Evolutionary conservation across 2,329 filamentous ascomycete genomes (phyloP), one percentile per base, ranked within the genome.

Genomic region (Cercospora canescens): DNA sequence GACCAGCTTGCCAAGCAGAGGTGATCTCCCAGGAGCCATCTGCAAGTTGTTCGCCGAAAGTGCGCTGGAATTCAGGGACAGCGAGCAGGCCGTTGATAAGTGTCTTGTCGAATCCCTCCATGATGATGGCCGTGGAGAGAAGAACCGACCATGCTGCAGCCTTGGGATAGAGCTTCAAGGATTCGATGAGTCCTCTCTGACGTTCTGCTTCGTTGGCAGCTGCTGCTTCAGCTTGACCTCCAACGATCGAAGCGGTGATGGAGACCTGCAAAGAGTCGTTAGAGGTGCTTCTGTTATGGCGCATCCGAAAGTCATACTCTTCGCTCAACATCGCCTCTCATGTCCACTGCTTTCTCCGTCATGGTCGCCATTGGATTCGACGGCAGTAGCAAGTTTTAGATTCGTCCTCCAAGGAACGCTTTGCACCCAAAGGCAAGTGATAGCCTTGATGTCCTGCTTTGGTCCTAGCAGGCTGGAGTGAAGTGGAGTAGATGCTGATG

Each of bases 1-100:
- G 73, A 0, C 81, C 86, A 0, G 83, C 83, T 73, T 88, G 86
- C 87, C 87, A 89, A 0, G 82, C 79, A 0, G 85, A 82, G 0
- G 84, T 81, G 24, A 88, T 77, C 41, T 81, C 78, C 64, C 84
- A 84, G 45, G 79, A 80, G 1, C 75, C 77, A 1, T 74, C 75
- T 1, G 75, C 68, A 30, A 75, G 78, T 41, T 69, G 45, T 6
- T 60, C 21, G 14, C 84, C 84, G 66, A 81, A 87, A n/a, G 66
- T 64, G 37, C 70, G 62, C 34, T 69, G 57, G 64, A 78, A 79
- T 2, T 72, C 61, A 8, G 73, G 72, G 12, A 72, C 74, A n/a
- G 73, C 79, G 61, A 77, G 78, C 52, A 81, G 74, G 14, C 70
- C 74, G 18, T 71, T 70, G 30, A 81, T 71, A 11, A 81, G 70